Evolutionary conservation across 2,329 filamentous ascomycete species (phyloP).

Genomic region (Pyrenochaeta sp.): DNA sequence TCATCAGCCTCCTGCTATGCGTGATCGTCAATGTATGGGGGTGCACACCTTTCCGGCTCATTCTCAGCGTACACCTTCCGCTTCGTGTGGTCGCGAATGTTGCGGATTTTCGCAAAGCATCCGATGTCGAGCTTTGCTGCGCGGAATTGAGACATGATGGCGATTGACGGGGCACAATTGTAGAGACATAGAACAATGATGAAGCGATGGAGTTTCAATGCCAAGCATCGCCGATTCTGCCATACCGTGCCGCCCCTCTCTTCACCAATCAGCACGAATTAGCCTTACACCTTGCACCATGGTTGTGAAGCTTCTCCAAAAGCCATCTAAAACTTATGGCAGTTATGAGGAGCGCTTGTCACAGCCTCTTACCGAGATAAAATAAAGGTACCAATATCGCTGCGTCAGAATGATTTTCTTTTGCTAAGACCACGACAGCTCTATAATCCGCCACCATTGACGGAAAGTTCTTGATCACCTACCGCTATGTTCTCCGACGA

Average conservation of each 20-base stretch:
- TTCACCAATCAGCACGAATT: slow-evolving; percentile 16
- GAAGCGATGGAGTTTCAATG: slow-evolving; percentile 17
- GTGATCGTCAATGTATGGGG: slow-evolving; percentile 9
- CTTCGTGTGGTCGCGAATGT: slow-evolving; percentile 96
- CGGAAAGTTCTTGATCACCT: not conserved
- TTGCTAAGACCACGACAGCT: not conserved
- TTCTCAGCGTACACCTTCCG: slow-evolving; percentile 87
- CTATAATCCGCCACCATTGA: not conserved
- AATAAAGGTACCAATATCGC: not conserved
- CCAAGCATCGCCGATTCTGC: slow-evolving; percentile 22
- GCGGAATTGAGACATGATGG: slow-evolving; percentile 74
- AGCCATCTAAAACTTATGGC: not conserved
- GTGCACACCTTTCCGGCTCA: slow-evolving; percentile 82
- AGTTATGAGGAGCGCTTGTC: not conserved
- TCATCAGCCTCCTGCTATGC: slow-evolving; percentile 7
- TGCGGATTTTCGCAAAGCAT: slow-evolving; percentile 84
- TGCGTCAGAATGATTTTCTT: not conserved
- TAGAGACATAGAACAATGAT: not conserved
- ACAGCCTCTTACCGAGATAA: not conserved
- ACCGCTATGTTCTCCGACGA: slow-evolving; percentile 44
- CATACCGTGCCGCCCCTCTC: slow-evolving; percentile 6
- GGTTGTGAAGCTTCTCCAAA: not conserved
- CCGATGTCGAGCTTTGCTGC: slow-evolving; percentile 89
- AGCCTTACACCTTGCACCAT: not conserved
- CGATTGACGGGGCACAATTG: slow-evolving; percentile 23